These are phyloP conservation scores for Dactylonectria estremocensis DNA, from an alignment of 2,329 filamentous ascomycete species.

Conservation along the genomic window DNA sequence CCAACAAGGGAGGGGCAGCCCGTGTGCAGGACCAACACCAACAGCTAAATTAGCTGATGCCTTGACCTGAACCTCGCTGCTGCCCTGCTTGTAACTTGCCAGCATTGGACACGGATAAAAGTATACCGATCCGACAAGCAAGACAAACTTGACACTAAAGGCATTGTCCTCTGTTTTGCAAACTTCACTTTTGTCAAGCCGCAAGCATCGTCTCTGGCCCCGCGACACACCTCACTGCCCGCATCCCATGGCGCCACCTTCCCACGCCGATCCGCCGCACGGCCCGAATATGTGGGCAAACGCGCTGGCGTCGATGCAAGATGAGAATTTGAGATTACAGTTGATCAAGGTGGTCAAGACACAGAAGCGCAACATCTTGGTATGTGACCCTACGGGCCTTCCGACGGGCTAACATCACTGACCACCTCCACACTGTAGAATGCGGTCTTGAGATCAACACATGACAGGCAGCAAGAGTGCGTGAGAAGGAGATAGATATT, in stretches of 20 bases:
- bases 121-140: no score
- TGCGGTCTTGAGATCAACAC: background rate
- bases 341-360: background rate
- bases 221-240: background rate
- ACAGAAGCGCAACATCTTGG: slow-evolving; percentile 4
- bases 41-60: no score
- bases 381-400: background rate
- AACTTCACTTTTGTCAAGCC: no score
- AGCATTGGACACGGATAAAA: no score
- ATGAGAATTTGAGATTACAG: background rate
- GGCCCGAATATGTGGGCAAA: background rate
- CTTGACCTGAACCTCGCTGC: no score
- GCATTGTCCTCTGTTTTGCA: no score
- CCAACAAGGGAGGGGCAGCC: no score
- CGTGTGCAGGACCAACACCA: no score
- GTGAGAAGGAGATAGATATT: slow-evolving; percentile 7
- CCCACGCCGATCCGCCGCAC: background rate
- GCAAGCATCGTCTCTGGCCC: no score
- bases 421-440: background rate
- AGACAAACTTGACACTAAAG: no score
- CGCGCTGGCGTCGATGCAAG: background rate
- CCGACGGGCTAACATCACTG: background rate
- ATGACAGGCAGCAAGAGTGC: slow-evolving; percentile 2
- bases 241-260: background rate
- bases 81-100: no score